Evolutionary conservation across 169 alveolate genomes (phyloP).

Genomic region (Plasmodium cynomolgi): DNA sequence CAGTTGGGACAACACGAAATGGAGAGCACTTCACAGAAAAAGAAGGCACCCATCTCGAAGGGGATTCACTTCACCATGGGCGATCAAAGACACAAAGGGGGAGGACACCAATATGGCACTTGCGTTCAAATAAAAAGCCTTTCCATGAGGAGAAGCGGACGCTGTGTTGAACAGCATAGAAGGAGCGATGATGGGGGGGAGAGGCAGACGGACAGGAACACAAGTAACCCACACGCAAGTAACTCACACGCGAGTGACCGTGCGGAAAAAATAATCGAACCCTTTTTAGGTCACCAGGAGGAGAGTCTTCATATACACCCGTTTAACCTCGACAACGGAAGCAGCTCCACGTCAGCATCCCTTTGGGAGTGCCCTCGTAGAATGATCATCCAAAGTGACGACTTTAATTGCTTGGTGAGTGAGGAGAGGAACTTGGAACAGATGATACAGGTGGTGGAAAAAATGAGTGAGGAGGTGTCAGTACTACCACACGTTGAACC

Average conservation of each 20-base stretch:
- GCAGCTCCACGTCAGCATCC: neutral
- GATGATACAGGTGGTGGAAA: neutral
- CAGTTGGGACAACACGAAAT: neutral
- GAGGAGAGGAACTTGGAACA: neutral
- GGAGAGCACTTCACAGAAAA: neutral
- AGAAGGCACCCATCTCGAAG: neutral
- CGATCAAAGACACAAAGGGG: neutral
- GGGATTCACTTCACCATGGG: neutral
- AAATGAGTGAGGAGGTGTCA: neutral
- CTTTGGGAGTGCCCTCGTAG: neutral
- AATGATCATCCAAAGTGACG: neutral
- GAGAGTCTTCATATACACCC: neutral
- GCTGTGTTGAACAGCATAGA: neutral
- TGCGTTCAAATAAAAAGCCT: neutral
- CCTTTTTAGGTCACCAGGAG: neutral
- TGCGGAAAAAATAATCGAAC: neutral
- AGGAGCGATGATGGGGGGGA: neutral
- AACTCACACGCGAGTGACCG: neutral
- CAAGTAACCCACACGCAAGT: neutral
- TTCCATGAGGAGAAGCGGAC: neutral
- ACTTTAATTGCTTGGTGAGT: neutral
- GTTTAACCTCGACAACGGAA: neutral
- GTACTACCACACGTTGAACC: neutral
- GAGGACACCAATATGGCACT: neutral
- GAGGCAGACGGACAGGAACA: neutral